Percentiles rank a stretch among this genome's conserved stretches.
Evolutionary conservation across 2,329 filamentous ascomycete species (phyloP).

Genomic region (Colletotrichum theobromicola): DNA sequence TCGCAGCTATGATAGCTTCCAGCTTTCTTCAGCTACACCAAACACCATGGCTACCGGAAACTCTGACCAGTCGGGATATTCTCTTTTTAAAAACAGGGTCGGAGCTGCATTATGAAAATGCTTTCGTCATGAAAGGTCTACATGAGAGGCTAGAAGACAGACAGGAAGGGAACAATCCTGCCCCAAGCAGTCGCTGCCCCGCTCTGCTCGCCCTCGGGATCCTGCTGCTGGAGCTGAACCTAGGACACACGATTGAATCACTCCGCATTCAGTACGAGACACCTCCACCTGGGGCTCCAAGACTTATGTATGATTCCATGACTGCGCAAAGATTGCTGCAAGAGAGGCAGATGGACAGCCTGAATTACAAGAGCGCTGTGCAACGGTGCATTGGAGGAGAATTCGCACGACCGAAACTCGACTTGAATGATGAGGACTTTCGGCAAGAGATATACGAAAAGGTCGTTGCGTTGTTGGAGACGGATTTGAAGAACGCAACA

Average conservation of each 20-base stretch:
- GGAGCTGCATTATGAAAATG: neutral
- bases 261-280: neutral
- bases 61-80: neutral
- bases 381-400: conserved; percentile 19
- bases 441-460: neutral
- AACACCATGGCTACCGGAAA: conserved; percentile 26
- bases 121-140: neutral
- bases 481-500: neutral
- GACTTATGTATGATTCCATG: neutral
- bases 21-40: conserved; percentile 28
- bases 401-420: neutral
- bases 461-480: neutral
- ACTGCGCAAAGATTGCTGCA: neutral
- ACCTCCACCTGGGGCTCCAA: neutral
- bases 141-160: neutral
- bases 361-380: conserved; percentile 25
- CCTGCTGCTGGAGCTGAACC: conserved; percentile 25
- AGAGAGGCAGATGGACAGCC: neutral
- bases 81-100: conserved; percentile 15
- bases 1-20: conserved; percentile 23
- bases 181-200: neutral
- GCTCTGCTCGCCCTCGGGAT: conserved; percentile 23
- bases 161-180: neutral
- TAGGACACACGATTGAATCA: conserved; percentile 2
- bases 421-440: neutral